These are phyloP conservation scores for Fonsecaea pugnacius DNA, from an alignment of 2,329 filamentous ascomycete genomes.

Conservation along the genomic window DNA sequence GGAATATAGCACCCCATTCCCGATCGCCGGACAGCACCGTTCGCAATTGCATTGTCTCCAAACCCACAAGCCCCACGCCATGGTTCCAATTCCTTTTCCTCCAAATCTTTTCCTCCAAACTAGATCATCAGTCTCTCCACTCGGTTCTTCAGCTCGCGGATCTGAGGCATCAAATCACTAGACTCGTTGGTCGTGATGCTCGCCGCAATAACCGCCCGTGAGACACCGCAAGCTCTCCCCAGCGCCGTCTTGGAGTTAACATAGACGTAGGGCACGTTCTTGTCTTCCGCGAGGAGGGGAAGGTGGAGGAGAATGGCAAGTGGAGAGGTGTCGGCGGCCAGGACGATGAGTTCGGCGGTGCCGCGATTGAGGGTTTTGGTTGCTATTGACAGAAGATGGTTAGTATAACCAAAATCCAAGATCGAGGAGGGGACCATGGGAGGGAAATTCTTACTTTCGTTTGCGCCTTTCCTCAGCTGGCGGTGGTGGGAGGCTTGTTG, in stretches of 20 bases:
- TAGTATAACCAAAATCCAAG: neutral
- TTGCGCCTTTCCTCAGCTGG: conserved; percentile 87
- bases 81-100: neutral
- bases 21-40: neutral
- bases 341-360: conserved; percentile 84
- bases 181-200: conserved; percentile 92
- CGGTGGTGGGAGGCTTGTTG: conserved; percentile 65
- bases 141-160: conserved; percentile 88
- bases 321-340: conserved; percentile 85
- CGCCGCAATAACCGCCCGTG: conserved; percentile 81
- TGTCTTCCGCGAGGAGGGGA: conserved; percentile 80
- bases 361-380: conserved; percentile 92
- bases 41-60: neutral
- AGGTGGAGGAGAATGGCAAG: conserved; percentile 88
- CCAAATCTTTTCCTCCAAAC: neutral
- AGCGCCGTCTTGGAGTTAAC: conserved; percentile 80
- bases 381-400: conserved; percentile 43
- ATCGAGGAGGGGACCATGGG: neutral
- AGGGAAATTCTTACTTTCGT: conserved; percentile 60
- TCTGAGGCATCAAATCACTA: conserved; percentile 83
- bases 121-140: conserved; percentile 93
- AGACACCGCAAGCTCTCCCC: conserved; percentile 87
- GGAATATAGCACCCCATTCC: neutral
- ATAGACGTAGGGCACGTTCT: conserved; percentile 69
- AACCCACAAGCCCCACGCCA: neutral